Base-by-base conservation (phyloP, 108 stramenopile species). In the Ochromonas danica region DNA sequence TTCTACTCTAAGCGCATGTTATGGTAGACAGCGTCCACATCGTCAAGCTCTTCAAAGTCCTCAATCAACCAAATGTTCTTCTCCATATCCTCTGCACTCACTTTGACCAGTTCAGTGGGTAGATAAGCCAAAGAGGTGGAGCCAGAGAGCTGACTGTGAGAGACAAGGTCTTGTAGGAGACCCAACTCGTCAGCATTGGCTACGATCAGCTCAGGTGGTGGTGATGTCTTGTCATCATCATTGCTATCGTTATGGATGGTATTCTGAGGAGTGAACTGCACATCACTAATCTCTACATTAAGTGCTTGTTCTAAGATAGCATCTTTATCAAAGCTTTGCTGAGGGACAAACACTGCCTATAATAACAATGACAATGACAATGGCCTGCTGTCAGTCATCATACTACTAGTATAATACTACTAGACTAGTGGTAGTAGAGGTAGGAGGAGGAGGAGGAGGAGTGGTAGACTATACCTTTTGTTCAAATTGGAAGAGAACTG, bases 1-100 rank as follows among this genome's bases (percentile, higher is more conserved):
- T n/a, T n/a, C n/a, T n/a, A n/a, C n/a, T n/a, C n/a, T n/a, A n/a
- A 57, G 22, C 51, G 10, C 63, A 67, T 67, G 31, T 67, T 67
- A 36, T 67, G 63, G 31, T 14, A 67, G 6, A 67, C 63, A 31
- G 17, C 63, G 25, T 67, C 63, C 6, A 67, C 35, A 67, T 36
- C 63, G 6, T 67, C 63, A 10, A 67, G 31, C 33, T 67, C 35
- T 36, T 67, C 63, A 67, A 67, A 67, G 3, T 33, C 63, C 6
- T 67, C 63, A 28, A 67, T 67, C 63, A 36, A 6, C 63, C 10
- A 6, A 31, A 31, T 3, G 31, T 67, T 67, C 63, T 31, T 31
- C 63, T 67, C 63, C 10, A 14, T 31, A 67, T 22, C 17, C 25
- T 67, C 63, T 28, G 27, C 30, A 31, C 14, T 14, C 10, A 33